A percentile compares a stretch with the other conserved stretches of the same genome.
phyloP scores from a whole-genome alignment of 2,329 filamentous ascomycete species.

The Pezizomycotina sp. region DNA sequence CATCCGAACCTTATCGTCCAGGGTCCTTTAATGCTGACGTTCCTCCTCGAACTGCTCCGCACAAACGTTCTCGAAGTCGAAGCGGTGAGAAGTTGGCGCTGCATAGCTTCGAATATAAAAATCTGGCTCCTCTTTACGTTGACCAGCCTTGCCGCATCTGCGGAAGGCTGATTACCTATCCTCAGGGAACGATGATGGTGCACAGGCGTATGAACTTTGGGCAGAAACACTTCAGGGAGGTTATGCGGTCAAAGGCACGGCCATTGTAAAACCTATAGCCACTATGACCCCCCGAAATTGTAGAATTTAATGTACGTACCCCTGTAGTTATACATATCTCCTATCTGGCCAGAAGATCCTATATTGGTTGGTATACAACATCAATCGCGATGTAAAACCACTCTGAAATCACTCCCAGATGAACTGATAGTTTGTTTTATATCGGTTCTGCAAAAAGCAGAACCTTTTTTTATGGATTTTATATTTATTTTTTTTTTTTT shows the following conservation, averaged over 20 bases:
- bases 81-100: slow-evolving; percentile 29
- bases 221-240: slow-evolving; percentile 45
- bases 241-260: slow-evolving; percentile 46
- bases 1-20: slow-evolving; percentile 66
- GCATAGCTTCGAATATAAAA: slow-evolving; percentile 54
- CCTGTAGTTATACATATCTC: too few species aligned
- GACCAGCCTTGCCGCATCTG: slow-evolving; percentile 55
- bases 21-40: slow-evolving; percentile 61
- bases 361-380: too few species aligned
- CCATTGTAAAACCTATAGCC: slow-evolving; percentile 16
- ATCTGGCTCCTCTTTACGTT: slow-evolving; percentile 65
- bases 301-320: too few species aligned
- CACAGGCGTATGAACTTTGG: slow-evolving; percentile 44
- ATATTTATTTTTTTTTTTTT: too few species aligned
- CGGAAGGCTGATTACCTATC: slow-evolving; percentile 36
- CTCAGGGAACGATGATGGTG: slow-evolving; percentile 30
- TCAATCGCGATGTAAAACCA: too few species aligned
- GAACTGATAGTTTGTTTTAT: too few species aligned
- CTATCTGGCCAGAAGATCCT: too few species aligned
- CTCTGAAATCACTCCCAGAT: too few species aligned
- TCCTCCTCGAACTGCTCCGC: slow-evolving; percentile 55
- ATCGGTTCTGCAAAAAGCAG: too few species aligned
- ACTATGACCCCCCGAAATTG: too few species aligned
- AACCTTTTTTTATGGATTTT: too few species aligned
- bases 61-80: slow-evolving; percentile 34